phyloP scores from a whole-genome alignment of 306 rosid species.

The Malus sieversii region DNA sequence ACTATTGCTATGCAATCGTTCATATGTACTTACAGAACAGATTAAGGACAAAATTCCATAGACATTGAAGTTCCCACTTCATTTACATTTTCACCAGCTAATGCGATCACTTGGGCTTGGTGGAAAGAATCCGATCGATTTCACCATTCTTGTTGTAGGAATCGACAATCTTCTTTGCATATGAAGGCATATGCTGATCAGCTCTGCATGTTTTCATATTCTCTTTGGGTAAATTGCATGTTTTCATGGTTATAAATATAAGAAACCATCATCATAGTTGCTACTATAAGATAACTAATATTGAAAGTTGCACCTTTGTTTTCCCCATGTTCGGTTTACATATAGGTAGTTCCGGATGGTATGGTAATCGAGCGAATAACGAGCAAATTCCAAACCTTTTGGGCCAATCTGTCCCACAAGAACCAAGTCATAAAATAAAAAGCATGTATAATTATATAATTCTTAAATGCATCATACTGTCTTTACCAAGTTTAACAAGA shows the following conservation, averaged over 20 bases:
- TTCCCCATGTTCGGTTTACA: slow-evolving; percentile 75
- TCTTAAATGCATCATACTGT: not conserved
- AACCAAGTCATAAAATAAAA: slow-evolving; percentile 13
- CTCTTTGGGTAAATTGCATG: slow-evolving; percentile 29
- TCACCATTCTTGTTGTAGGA: slow-evolving; percentile 80
- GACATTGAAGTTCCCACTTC: not conserved
- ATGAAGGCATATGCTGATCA: slow-evolving; percentile 72
- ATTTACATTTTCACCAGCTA: not conserved
- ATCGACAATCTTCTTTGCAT: slow-evolving; percentile 81
- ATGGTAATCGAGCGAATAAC: slow-evolving; percentile 93
- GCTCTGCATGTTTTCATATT: slow-evolving; percentile 58
- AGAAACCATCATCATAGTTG: not conserved
- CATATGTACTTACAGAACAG: not conserved
- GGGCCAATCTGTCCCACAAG: slow-evolving; percentile 65
- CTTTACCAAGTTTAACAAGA: slow-evolving; percentile 78
- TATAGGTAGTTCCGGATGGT: slow-evolving; percentile 85
- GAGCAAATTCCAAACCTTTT: slow-evolving; percentile 89
- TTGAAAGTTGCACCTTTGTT: slow-evolving; percentile 56
- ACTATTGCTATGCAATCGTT: not conserved
- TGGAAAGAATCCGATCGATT: slow-evolving; percentile 60
- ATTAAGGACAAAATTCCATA: not conserved
- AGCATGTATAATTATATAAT: not conserved
- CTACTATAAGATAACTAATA: not conserved
- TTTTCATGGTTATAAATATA: not conserved
- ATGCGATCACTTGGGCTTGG: slow-evolving; percentile 27